Conservation (phyloP, 352 stramenopile genomes). For the Pythium folliculosum region DNA sequence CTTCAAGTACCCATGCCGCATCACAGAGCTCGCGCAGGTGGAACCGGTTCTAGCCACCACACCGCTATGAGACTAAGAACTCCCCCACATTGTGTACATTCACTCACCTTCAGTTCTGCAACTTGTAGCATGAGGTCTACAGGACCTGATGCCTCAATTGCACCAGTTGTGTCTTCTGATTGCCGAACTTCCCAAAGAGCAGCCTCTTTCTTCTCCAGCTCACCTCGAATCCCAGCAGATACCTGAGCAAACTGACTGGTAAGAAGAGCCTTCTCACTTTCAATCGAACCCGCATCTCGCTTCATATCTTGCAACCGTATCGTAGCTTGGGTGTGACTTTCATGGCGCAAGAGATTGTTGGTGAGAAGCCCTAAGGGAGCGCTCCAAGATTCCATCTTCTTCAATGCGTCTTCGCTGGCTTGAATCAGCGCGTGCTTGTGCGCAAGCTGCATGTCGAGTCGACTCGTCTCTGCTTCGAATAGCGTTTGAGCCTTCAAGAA, state of each 20-base stretch:
- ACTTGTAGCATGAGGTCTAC: constrained; percentile 51
- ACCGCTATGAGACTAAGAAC: neutral
- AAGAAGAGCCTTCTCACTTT: neutral
- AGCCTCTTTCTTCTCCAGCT: constrained; percentile 43
- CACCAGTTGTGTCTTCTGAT: constrained; percentile 15
- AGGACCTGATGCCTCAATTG: constrained; percentile 34
- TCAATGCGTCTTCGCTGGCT: constrained; percentile 35
- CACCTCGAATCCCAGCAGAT: constrained; percentile 19
- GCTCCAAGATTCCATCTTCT: constrained; percentile 47
- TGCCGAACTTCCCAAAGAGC: constrained; percentile 44
- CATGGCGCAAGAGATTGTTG: neutral
- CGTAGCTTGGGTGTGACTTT: neutral
- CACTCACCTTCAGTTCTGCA: constrained; percentile 56
- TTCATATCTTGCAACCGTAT: neutral
- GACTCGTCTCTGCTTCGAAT: constrained; percentile 32
- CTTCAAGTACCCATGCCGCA: constrained; percentile 21
- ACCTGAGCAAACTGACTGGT: constrained; percentile 2
- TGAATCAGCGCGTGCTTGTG: constrained; percentile 36
- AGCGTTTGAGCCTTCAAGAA: constrained; percentile 25
- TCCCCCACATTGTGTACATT: neutral
- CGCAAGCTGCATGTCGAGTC: constrained; percentile 29
- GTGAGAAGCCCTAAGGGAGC: neutral
- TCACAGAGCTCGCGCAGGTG: constrained; percentile 19
- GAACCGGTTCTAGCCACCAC: constrained; percentile 9
- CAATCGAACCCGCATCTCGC: constrained; percentile 3